Evolutionary conservation across 2,329 filamentous ascomycete genomes (phyloP).

Genomic region (Claviceps pazoutovae): DNA sequence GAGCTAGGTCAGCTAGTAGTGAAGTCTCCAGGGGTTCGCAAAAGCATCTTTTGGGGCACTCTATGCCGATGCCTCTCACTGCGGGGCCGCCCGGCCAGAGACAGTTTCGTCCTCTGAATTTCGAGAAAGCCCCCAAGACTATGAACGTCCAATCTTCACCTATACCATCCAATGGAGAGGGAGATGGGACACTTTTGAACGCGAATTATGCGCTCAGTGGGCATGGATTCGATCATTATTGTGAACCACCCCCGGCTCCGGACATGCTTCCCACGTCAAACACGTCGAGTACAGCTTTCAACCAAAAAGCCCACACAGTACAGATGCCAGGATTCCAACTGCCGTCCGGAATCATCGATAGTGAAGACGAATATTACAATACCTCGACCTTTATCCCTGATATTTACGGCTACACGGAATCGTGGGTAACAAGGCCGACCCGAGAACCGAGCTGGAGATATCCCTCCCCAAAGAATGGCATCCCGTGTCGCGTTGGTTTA

Average conservation of each 20-base stretch:
- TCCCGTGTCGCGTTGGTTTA: constrained; percentile 9
- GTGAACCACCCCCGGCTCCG: not conserved
- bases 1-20: not conserved
- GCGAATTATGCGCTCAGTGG: constrained; percentile 11
- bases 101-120: constrained; percentile 30
- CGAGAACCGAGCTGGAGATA: constrained; percentile 1
- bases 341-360: not conserved
- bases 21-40: constrained; percentile 1
- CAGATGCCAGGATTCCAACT: not conserved
- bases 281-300: not conserved
- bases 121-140: constrained; percentile 25
- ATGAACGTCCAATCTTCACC: constrained; percentile 8
- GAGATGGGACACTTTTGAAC: constrained; percentile 12
- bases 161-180: constrained; percentile 7
- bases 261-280: not conserved
- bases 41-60: constrained; percentile 20
- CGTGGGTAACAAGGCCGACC: not conserved
- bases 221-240: constrained; percentile 10
- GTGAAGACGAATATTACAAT: not conserved
- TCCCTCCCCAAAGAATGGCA: not conserved
- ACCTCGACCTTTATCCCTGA: not conserved
- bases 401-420: not conserved
- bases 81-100: constrained; percentile 42
- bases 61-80: constrained; percentile 36
- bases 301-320: not conserved